A percentile compares a stretch with the other conserved stretches of the same genome.
These are phyloP conservation scores for Fraxinus excelsior DNA, from an alignment of 257 asterid genomes.

Conservation along the genomic window DNA sequence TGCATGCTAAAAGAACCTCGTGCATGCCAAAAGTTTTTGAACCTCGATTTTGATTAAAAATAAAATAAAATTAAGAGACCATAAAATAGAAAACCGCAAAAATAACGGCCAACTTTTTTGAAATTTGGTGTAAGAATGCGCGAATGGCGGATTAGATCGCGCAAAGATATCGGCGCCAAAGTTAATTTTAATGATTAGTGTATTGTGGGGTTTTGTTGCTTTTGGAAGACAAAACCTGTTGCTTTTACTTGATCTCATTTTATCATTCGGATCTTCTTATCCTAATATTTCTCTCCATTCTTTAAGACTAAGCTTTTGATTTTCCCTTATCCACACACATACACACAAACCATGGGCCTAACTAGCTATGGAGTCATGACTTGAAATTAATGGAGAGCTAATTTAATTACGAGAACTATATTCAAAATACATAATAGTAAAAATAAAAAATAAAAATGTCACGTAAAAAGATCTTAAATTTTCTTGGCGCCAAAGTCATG, in stretches of 20 bases:
- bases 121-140: constrained; percentile 18
- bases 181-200: constrained; percentile 20
- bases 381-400: no score
- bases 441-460: no score
- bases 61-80: constrained; percentile 3
- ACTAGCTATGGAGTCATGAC: no score
- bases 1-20: constrained; percentile 21
- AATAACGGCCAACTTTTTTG: constrained; percentile 26
- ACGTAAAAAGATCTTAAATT: no score
- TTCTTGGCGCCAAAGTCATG: no score
- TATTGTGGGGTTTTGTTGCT: background rate
- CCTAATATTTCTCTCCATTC: constrained; percentile 21
- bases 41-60: background rate
- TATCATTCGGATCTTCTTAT: constrained; percentile 21
- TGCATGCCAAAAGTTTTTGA: constrained; percentile 10
- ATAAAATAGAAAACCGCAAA: constrained; percentile 46
- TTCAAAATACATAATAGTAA: no score
- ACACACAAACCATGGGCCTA: no score
- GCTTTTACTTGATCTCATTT: constrained; percentile 4
- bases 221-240: background rate
- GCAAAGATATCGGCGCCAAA: constrained; percentile 47
- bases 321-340: background rate
- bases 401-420: no score
- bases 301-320: constrained; percentile 40
- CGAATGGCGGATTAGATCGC: constrained; percentile 47